Evolutionary conservation across 1,284 basidiomycete species (phyloP).

Genomic region (Coniophora puteana): DNA sequence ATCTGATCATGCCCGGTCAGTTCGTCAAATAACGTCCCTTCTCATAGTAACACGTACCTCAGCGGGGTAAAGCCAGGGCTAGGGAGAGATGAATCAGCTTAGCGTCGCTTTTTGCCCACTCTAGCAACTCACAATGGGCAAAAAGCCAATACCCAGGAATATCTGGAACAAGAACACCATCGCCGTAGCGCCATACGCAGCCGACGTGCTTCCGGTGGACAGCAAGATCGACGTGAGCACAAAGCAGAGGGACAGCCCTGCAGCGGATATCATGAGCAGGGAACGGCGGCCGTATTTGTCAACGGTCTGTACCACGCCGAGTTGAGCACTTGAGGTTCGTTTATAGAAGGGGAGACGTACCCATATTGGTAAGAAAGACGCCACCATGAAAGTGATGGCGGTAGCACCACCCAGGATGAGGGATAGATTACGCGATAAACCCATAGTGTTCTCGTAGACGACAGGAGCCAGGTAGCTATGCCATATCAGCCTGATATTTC

Average conservation of each 20-base stretch:
- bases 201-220: slow-evolving; percentile 28
- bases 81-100: not conserved
- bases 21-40: not conserved
- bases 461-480: slow-evolving; percentile 35
- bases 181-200: slow-evolving; percentile 34
- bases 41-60: slow-evolving; percentile 25
- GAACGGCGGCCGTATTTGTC: slow-evolving; percentile 36
- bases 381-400: slow-evolving; percentile 37
- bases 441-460: slow-evolving; percentile 42
- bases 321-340: not conserved
- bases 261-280: slow-evolving; percentile 36
- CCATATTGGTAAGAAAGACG: slow-evolving; percentile 40
- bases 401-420: slow-evolving; percentile 38
- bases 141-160: slow-evolving; percentile 36
- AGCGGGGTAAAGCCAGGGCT: slow-evolving; percentile 42
- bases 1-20: slow-evolving; percentile 22
- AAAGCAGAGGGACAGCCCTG: slow-evolving; percentile 35
- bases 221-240: slow-evolving; percentile 31
- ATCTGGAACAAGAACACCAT: slow-evolving; percentile 43
- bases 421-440: slow-evolving; percentile 35
- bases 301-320: slow-evolving; percentile 28
- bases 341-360: slow-evolving; percentile 15
- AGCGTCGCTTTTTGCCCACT: no score
- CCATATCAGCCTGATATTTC: no score
- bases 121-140: slow-evolving; percentile 33